These are phyloP conservation scores for Lathyrus aphaca DNA, from an alignment of 306 rosid genomes.

Conservation along the genomic window DNA sequence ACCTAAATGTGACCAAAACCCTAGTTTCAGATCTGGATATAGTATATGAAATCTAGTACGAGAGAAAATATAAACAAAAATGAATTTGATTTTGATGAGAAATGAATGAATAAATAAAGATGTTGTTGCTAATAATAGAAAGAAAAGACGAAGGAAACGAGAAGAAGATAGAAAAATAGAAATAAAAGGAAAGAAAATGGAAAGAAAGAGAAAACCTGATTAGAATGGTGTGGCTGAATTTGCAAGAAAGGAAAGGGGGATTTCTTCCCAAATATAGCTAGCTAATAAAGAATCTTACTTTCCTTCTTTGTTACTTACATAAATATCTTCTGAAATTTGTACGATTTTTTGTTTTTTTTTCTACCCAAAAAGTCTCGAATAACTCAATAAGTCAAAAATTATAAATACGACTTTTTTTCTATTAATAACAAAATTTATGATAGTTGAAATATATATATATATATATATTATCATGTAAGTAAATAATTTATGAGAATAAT, in stretches of 20 bases:
- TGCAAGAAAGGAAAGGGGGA: not conserved
- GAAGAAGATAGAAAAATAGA: not conserved
- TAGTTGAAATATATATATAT: no score
- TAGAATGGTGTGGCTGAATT: slow-evolving; percentile 12
- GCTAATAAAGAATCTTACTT: not conserved
- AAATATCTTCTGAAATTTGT: slow-evolving; percentile 16
- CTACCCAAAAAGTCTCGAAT: not conserved
- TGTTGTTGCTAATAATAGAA: not conserved
- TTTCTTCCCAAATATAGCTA: slow-evolving; percentile 20
- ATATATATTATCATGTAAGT: no score
- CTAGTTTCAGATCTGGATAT: slow-evolving; percentile 26
- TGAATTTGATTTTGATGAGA: not conserved
- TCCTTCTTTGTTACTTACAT: not conserved
- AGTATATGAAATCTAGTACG: not conserved
- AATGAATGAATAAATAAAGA: not conserved
- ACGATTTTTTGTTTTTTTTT: not conserved
- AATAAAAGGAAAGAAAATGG: not conserved
- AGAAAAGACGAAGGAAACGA: not conserved
- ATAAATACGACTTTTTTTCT: no score
- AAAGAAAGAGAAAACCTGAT: slow-evolving; percentile 15
- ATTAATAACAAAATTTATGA: no score
- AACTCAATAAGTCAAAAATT: no score
- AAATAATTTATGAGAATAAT: no score
- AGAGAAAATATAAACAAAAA: not conserved
- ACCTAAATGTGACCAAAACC: slow-evolving; percentile 3